A percentile compares a stretch with the other conserved stretches of the same genome.
Conservation (phyloP, 2,329 filamentous ascomycete species). For the Fusarium temperatum region DNA sequence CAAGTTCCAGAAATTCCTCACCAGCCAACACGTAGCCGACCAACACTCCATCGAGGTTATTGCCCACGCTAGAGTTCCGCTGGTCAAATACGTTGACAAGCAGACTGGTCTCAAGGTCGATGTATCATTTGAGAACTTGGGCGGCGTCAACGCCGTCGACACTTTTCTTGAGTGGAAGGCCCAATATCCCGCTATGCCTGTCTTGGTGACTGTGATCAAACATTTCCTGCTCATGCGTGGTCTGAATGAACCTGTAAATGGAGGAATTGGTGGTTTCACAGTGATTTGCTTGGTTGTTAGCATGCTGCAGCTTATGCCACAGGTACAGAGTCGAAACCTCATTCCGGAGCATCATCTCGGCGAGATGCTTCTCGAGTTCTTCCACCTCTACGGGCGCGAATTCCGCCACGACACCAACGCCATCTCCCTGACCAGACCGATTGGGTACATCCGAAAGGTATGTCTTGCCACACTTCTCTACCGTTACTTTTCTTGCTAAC, state of each 20-base stretch:
- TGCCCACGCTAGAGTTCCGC: slow-evolving; percentile 80
- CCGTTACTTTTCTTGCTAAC: neutral
- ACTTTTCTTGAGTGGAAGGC: slow-evolving; percentile 85
- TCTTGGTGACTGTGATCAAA: slow-evolving; percentile 88
- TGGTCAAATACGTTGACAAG: slow-evolving; percentile 89
- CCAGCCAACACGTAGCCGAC: slow-evolving; percentile 64
- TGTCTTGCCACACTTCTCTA: slow-evolving; percentile 32
- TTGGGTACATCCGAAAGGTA: slow-evolving; percentile 79
- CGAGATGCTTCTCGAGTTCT: slow-evolving; percentile 84
- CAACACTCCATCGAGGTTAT: slow-evolving; percentile 73
- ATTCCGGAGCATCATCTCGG: slow-evolving; percentile 75
- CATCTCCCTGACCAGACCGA: slow-evolving; percentile 78
- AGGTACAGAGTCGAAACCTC: slow-evolving; percentile 69
- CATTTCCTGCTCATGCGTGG: slow-evolving; percentile 90
- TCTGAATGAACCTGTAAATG: slow-evolving; percentile 89
- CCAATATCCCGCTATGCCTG: slow-evolving; percentile 84
- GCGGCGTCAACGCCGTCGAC: slow-evolving; percentile 79
- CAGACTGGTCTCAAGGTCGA: slow-evolving; percentile 85
- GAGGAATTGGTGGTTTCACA: slow-evolving; percentile 92
- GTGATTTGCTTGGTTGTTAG: slow-evolving; percentile 94
- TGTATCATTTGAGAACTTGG: slow-evolving; percentile 92
- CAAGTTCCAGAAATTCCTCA: slow-evolving; percentile 69
- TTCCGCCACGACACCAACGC: slow-evolving; percentile 77
- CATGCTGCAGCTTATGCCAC: slow-evolving; percentile 82
- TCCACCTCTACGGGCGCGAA: slow-evolving; percentile 86